Conservation (phyloP, 768 basidiomycete species). For the Leucogyrophana mollusca region DNA sequence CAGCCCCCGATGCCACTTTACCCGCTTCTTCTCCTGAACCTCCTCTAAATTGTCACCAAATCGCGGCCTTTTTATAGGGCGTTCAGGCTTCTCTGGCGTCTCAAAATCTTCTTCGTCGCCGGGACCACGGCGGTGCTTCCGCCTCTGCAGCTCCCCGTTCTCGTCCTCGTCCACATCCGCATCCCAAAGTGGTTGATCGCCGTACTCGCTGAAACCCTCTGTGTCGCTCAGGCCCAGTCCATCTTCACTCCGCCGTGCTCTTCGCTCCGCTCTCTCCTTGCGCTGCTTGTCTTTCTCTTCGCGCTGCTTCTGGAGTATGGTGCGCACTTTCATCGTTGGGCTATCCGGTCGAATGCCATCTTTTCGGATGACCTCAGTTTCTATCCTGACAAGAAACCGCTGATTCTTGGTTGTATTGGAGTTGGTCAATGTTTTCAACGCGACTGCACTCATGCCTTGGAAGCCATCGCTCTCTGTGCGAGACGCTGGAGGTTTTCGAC, state of each 20-base stretch:
- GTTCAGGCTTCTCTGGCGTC: conserved; percentile 52
- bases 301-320: conserved; percentile 62
- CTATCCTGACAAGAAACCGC: conserved; percentile 56
- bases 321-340: conserved; percentile 72
- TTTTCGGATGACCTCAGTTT: conserved; percentile 69
- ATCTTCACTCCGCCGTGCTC: conserved; percentile 48
- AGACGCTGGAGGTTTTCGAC: conserved; percentile 41
- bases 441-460: conserved; percentile 65
- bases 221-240: conserved; percentile 23
- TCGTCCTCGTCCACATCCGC: conserved; percentile 19
- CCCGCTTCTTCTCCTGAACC: conserved; percentile 46
- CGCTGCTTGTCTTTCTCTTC: conserved; percentile 59
- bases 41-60: conserved; percentile 33
- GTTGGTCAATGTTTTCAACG: conserved; percentile 67
- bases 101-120: conserved; percentile 83
- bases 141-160: conserved; percentile 19
- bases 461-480: conserved; percentile 43
- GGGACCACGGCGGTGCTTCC: conserved; percentile 58
- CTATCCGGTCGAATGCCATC: conserved; percentile 75
- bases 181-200: conserved; percentile 4
- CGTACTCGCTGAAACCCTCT: conserved; percentile 23
- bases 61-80: conserved; percentile 39
- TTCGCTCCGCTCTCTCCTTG: conserved; percentile 57
- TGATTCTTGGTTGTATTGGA: conserved; percentile 77
- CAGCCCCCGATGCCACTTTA: conserved; percentile 78